Evolutionary conservation across 2,329 filamentous ascomycete species (phyloP), one percentile per base, ranked within the genome.

Genomic region (Thielaviopsis musarum): DNA sequence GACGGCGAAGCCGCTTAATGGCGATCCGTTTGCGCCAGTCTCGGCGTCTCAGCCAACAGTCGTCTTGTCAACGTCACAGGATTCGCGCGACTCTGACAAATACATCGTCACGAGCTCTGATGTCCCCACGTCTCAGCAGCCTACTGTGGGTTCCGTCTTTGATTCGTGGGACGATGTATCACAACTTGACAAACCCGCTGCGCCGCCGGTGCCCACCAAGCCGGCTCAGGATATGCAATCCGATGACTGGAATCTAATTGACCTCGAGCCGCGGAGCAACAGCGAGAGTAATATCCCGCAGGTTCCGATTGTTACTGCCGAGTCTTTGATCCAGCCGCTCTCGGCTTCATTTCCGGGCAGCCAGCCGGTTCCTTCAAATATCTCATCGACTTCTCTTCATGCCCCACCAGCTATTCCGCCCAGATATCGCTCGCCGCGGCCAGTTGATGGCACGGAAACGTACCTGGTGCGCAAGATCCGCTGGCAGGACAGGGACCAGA

Each of bases 391-490:
- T 10, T 22, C 52, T 28, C 21, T 45, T 9, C 30, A 45, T 21
- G 30, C 2, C 9, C 34, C 57, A 15, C 52, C 52, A 12, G 30
- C 22, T 21, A 10, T 52, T 53, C 34, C 38, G 6, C 17, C 53
- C 28, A 21, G 52, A 48, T 54, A 51, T 19, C 66, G 3, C 63
- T 67, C 21, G 64, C 62, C 53, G 61, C 63, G 19, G 60, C 59
- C 3, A 38, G 52, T 30, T 62, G 62, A 59, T 62, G 66, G 21
- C 65, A 72, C 76, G 0, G 90, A 96, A 70, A 93, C 89, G 0
- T 97, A 98, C 66, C 86, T 90, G 59, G 91, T 97, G 69, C 94
- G 95, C 68, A 90, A 91, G 62, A 84, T 97, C 63, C 83, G 81
- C 62, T 97, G 91, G 91, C 76, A 83, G 62, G 88, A 96, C 68